These are phyloP conservation scores for Carallia brachiata DNA, from an alignment of 345 rosid species.

Conservation along the genomic window DNA sequence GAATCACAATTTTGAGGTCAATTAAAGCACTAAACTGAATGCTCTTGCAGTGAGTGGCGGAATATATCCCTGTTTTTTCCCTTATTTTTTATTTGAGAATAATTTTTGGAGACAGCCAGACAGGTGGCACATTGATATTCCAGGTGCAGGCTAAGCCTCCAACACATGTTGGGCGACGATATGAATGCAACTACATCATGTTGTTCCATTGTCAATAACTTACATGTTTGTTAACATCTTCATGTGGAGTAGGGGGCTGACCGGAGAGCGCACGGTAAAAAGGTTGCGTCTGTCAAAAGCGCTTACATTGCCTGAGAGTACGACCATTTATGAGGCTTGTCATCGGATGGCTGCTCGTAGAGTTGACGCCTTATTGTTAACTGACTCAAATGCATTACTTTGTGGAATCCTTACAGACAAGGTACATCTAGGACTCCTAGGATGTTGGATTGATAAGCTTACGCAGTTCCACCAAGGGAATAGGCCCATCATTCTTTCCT, in stretches of 20 bases:
- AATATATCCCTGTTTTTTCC: too few relatives aligned
- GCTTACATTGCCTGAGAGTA: slow-evolving; percentile 82
- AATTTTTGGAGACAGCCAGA: too few relatives aligned
- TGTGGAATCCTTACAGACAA: slow-evolving; percentile 99
- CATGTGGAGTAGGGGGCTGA: slow-evolving; percentile 57
- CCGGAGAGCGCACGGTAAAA: slow-evolving; percentile 92
- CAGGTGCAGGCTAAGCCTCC: too few relatives aligned
- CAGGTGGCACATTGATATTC: too few relatives aligned
- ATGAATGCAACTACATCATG: neutral
- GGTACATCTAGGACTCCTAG: slow-evolving; percentile 36
- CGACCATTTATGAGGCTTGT: slow-evolving; percentile 82
- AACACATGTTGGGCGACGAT: neutral
- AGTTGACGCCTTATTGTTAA: slow-evolving; percentile 88
- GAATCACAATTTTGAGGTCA: neutral
- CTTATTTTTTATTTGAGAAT: too few relatives aligned
- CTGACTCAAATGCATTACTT: slow-evolving; percentile 89
- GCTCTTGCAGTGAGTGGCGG: too few relatives aligned
- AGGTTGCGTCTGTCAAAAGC: slow-evolving; percentile 89
- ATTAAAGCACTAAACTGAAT: neutral
- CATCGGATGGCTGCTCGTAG: slow-evolving; percentile 91
- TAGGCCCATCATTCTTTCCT: neutral
- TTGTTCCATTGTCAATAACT: neutral
- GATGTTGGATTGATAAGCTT: neutral
- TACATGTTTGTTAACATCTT: slow-evolving; percentile 8
- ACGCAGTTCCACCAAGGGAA: neutral